Base-by-base conservation (phyloP, 192 early-diverging fungal genomes). In the Linnemannia exigua region DNA sequence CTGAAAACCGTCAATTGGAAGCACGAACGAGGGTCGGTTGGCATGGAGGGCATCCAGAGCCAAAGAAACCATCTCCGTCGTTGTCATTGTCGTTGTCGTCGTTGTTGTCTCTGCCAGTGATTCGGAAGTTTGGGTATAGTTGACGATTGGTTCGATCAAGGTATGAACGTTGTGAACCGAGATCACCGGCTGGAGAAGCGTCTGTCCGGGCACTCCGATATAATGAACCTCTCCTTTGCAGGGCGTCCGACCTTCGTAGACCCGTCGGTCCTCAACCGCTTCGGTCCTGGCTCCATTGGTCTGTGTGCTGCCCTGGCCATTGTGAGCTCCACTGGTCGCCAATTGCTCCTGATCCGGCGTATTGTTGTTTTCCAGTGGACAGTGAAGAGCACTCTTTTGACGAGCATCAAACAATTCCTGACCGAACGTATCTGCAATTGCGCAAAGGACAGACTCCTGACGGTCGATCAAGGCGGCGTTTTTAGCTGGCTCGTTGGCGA, bases 151-250 rank as follows among this genome's bases (percentile, higher is more conserved):
- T 41, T 86, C 74, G 41, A 76, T 77, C 75, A 86, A 66, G 5
- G 79, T 80, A 37, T 86, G 84, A 22, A 86, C 84, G 25, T 86
- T 86, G 46, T 86, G 84, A 25, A 86, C 79, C 50, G 84, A 86
- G 74, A 86, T 67, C 35, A 80, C 63, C 8, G 84, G 78, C 70
- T 86, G 78, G 19, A 75, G 51, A 7, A 41, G 44, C 17, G 48
- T 37, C 36, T 38, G 67, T 3, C 58, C 54, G 3, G 75, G 73
- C 22, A 86, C 52, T n/a, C 46, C 6, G 37, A 86, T 86, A 31
- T 86, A 74, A 75, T 86, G 77, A 1, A 69, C 76, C 70, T 86
- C 84, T 20, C 47, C 68, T 61, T 86, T 86, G 75, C 84, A 86
- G 3, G 84, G 84, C 58, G 61, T 73, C 17, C 84, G 67, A 41